These are phyloP conservation scores for Ceriops zippeliana DNA, from an alignment of 345 rosid genomes.

Conservation along the genomic window DNA sequence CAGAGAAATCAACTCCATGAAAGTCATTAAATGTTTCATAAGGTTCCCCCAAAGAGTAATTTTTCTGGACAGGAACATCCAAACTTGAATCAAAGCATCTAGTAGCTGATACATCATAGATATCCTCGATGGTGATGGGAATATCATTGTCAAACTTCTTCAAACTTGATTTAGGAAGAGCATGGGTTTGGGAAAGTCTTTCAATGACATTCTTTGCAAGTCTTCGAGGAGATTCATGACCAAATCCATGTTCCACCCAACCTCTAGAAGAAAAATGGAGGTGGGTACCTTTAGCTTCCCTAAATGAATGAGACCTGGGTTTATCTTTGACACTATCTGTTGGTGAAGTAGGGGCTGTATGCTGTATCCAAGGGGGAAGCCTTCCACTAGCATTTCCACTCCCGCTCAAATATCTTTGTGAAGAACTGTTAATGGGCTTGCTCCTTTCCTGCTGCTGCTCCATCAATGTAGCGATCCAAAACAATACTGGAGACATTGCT, in stretches of 20 bases:
- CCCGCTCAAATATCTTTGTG: constrained; percentile 40
- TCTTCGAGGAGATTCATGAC: constrained; percentile 71
- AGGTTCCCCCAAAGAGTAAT: constrained; percentile 41
- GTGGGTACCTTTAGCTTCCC: constrained; percentile 56
- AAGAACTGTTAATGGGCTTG: constrained; percentile 41
- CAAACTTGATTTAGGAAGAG: constrained; percentile 43
- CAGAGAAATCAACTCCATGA: constrained; percentile 33
- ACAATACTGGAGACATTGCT: constrained; percentile 76
- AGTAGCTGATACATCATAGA: constrained; percentile 53
- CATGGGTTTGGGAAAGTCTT: constrained; percentile 65
- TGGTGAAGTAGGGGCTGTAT: constrained; percentile 68
- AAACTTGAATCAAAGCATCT: constrained; percentile 42
- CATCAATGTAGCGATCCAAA: constrained; percentile 89
- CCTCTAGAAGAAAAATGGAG: constrained; percentile 52
- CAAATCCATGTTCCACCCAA: constrained; percentile 54
- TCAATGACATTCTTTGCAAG: constrained; percentile 85
- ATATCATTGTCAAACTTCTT: constrained; percentile 35
- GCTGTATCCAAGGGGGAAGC: constrained; percentile 68
- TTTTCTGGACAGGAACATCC: constrained; percentile 40
- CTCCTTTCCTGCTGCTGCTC: constrained; percentile 67
- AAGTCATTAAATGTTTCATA: constrained; percentile 33
- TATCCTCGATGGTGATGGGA: constrained; percentile 82
- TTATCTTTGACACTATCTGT: constrained; percentile 42
- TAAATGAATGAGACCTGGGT: constrained; percentile 61
- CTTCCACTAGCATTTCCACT: constrained; percentile 37